phyloP scores from a whole-genome alignment of 768 basidiomycete species.

The Leucogyrophana mollusca region DNA sequence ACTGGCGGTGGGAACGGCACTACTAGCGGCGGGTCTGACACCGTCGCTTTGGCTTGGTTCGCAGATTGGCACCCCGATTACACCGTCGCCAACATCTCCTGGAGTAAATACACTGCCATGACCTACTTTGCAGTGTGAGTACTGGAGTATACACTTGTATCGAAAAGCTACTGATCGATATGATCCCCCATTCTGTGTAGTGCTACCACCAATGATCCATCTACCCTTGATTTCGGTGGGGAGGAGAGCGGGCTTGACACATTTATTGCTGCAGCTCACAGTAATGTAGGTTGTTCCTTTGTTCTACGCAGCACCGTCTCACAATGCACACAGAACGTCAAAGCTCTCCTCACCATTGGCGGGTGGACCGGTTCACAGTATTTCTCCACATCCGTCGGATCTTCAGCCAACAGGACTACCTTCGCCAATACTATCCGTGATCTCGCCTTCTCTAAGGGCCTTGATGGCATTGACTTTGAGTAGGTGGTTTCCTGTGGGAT shows the following conservation, averaged over 20 bases:
- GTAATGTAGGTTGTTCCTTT: conserved; percentile 17
- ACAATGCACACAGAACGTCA: conserved; percentile 41
- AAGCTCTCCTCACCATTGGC: conserved; percentile 59
- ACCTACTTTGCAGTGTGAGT: conserved; percentile 66
- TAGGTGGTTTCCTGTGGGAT: conserved; percentile 27
- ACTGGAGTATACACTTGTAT: no score
- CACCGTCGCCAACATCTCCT: conserved; percentile 53
- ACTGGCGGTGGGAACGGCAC: conserved; percentile 20
- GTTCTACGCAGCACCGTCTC: background rate
- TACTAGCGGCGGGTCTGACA: conserved; percentile 22
- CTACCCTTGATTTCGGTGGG: no score
- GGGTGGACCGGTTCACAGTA: conserved; percentile 67
- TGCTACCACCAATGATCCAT: no score
- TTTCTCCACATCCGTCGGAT: conserved; percentile 60
- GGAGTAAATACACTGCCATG: conserved; percentile 66
- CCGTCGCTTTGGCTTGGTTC: conserved; percentile 63
- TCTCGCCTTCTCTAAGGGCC: conserved; percentile 45
- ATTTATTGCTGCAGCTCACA: conserved; percentile 22
- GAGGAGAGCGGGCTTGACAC: background rate
- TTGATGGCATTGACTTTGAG: conserved; percentile 74
- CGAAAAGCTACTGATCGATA: no score
- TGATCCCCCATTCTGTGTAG: no score
- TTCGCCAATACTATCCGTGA: conserved; percentile 55
- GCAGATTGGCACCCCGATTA: conserved; percentile 61
- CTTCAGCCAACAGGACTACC: conserved; percentile 50